Conservation (phyloP, 2,329 filamentous ascomycete genomes). For the Ophiocordyceps camponoti-rufipedis region DNA sequence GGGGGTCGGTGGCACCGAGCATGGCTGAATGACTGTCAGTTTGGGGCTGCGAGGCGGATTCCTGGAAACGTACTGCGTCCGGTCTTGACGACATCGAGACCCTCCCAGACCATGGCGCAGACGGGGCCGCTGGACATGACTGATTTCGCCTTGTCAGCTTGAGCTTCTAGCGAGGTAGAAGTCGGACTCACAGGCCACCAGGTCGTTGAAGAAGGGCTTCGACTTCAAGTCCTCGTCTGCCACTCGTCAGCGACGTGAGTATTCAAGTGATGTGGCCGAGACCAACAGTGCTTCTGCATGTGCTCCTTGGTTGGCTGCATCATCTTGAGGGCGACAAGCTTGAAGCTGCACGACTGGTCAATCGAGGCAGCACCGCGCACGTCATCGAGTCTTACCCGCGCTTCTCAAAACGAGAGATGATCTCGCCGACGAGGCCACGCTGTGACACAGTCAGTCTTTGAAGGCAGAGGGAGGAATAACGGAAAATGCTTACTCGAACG, state of each 20-base stretch:
- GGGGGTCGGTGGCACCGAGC: conserved; percentile 97
- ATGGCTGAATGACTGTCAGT: conserved; percentile 34
- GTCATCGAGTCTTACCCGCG: conserved; percentile 48
- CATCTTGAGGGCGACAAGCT: conserved; percentile 97
- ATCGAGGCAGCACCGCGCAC: neutral
- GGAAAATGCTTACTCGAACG: conserved; percentile 58
- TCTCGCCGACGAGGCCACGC: conserved; percentile 95
- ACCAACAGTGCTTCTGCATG: conserved; percentile 86
- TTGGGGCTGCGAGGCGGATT: neutral
- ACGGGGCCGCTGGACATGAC: conserved; percentile 97
- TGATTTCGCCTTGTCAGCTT: conserved; percentile 16
- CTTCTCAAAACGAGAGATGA: conserved; percentile 96
- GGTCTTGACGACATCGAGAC: conserved; percentile 96
- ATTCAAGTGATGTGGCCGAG: neutral
- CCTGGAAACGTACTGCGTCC: conserved; percentile 52
- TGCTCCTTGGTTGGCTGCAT: conserved; percentile 75
- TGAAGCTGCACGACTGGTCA: conserved; percentile 46
- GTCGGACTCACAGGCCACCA: conserved; percentile 60
- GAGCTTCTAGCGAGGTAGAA: neutral
- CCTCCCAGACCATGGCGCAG: conserved; percentile 99
- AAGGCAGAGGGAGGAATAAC: neutral
- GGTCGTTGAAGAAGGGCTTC: conserved; percentile 80
- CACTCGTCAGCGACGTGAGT: conserved; percentile 5
- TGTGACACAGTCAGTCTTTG: conserved; percentile 15
- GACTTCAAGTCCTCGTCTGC: conserved; percentile 64